phyloP scores from a whole-genome alignment of 345 rosid species.

The Punica granatum region DNA sequence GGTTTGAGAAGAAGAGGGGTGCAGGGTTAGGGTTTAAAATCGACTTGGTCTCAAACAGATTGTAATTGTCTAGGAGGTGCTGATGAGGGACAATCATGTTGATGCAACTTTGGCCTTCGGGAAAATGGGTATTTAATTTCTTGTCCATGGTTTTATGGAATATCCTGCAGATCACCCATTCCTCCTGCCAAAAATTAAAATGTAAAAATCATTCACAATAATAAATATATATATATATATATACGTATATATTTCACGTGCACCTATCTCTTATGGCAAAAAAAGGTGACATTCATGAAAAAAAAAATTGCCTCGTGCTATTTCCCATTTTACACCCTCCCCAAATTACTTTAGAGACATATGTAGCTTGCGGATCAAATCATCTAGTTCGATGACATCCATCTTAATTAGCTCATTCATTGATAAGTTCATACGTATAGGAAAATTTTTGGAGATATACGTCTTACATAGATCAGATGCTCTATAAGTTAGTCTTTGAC shows the following conservation, averaged over 20 bases:
- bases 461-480: too few relatives aligned
- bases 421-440: too few relatives aligned
- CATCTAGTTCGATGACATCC: too few relatives aligned
- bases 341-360: too few relatives aligned
- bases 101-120: constrained; percentile 31
- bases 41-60: background rate
- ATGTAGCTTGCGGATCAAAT: too few relatives aligned
- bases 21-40: background rate
- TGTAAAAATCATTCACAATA: background rate
- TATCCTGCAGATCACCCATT: constrained; percentile 93
- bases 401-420: too few relatives aligned
- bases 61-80: background rate
- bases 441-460: too few relatives aligned
- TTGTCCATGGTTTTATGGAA: constrained; percentile 68
- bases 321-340: too few relatives aligned
- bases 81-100: constrained; percentile 21
- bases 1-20: background rate
- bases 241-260: background rate
- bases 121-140: constrained; percentile 27
- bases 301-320: too few relatives aligned
- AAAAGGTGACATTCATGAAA: too few relatives aligned
- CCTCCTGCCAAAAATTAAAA: constrained; percentile 52
- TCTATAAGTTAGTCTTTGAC: too few relatives aligned
- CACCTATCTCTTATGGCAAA: too few relatives aligned
- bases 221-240: constrained; percentile 2